Evolutionary conservation across 1,284 basidiomycete species (phyloP).

Genomic region (Naganishia albida): DNA sequence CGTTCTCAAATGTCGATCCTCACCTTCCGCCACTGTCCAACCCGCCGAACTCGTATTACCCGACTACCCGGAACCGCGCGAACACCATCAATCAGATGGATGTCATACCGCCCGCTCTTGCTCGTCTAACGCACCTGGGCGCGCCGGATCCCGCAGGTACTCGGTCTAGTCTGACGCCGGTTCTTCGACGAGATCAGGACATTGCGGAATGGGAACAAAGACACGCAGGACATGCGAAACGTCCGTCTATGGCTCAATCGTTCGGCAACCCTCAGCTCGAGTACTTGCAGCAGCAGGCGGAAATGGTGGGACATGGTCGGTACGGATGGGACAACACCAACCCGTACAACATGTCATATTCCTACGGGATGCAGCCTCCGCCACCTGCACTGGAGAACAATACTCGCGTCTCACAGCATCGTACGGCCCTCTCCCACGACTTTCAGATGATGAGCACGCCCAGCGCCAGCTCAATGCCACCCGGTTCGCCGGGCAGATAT

Average conservation of each 20-base stretch:
- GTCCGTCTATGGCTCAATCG: slow-evolving; percentile 41
- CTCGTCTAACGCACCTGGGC: slow-evolving; percentile 77
- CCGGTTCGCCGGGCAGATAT: slow-evolving; percentile 43
- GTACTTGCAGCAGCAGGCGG: slow-evolving; percentile 86
- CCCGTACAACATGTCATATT: slow-evolving; percentile 44
- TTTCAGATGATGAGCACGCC: slow-evolving; percentile 37
- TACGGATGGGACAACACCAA: slow-evolving; percentile 29
- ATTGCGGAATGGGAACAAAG: slow-evolving; percentile 86
- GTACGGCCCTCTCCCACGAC: slow-evolving; percentile 49
- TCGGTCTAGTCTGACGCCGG: slow-evolving; percentile 74
- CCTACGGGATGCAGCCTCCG: slow-evolving; percentile 33
- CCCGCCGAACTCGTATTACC: slow-evolving; percentile 64
- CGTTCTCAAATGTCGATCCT: slow-evolving; percentile 41
- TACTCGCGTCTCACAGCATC: slow-evolving; percentile 32
- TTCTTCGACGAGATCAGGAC: slow-evolving; percentile 84
- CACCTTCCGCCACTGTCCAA: slow-evolving; percentile 51
- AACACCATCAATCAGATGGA: slow-evolving; percentile 87
- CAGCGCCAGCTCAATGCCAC: slow-evolving; percentile 30
- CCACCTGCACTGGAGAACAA: slow-evolving; percentile 32
- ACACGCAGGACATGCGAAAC: slow-evolving; percentile 43
- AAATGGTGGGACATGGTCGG: slow-evolving; percentile 63
- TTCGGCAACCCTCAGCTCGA: slow-evolving; percentile 84
- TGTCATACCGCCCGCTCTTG: slow-evolving; percentile 84
- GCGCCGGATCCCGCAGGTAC: slow-evolving; percentile 75
- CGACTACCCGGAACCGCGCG: slow-evolving; percentile 65